Evolutionary conservation across 1,284 basidiomycete genomes (phyloP), one percentile per base, ranked within the genome.

Genomic region (Tilletia caries): DNA sequence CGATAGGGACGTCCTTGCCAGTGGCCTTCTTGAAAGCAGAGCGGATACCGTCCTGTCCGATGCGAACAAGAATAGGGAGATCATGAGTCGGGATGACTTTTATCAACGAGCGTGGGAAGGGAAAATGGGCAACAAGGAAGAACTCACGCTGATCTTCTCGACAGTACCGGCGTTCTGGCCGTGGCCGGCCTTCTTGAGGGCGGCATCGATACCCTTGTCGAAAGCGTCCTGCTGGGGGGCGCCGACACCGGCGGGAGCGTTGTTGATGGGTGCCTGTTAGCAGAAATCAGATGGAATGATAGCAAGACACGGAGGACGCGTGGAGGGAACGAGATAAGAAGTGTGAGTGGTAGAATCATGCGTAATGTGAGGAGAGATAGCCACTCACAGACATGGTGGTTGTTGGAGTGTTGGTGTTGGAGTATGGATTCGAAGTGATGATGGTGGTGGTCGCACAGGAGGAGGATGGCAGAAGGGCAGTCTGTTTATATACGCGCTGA

Each of bases 1-100:
- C 68, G 72, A 78, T 78, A 66, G 76, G 76, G 65, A 76, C 68
- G 50, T 78, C 76, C 69, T 76, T 76, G 70, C 76, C 77, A 58
- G 76, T 73, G 37, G 76, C 68, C 73, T 77, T 77, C 74, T 78
- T 78, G 72, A 75, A 75, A 68, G 70, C 73, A 29, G 70, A 48
- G 65, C 77, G 75, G 66, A 78, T 70, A 60, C 77, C 77, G 69
- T 78, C 76, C 34, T 75, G 75, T 20, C 13, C 32, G 25, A 4
- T 29, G 33, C 54, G n/a, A 10, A 34, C 4, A 20, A 23, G 27
- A 52, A n/a, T 12, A n/a, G 50, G 12, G 20, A 2, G 50, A 3
- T 23, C 5, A 8, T 18, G 46, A 18, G 46, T 20, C 5, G 5
- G 18, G 4, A 27, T 29, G 25, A 5, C 25, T 27, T 6, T 23